Conservation (phyloP, 2,329 filamentous ascomycete genomes). For the Alternaria postmessia region DNA sequence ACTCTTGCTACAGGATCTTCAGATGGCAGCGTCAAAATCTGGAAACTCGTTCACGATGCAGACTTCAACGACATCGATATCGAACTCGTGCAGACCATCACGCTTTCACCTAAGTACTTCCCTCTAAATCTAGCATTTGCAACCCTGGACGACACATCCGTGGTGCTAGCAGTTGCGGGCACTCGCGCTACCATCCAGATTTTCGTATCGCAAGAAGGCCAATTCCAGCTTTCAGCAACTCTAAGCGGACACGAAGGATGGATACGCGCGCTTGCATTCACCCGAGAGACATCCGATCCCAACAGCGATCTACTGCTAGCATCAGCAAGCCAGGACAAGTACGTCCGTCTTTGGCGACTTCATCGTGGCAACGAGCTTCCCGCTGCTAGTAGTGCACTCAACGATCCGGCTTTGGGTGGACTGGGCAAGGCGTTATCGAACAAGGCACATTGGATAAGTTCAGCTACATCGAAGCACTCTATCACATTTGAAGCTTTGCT, state of each 20-base stretch:
- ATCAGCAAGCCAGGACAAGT: slow-evolving; percentile 97
- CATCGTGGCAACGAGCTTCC: slow-evolving; percentile 74
- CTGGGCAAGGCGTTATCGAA: slow-evolving; percentile 82
- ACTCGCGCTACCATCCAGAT: slow-evolving; percentile 85
- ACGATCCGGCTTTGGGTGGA: slow-evolving; percentile 65
- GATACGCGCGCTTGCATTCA: slow-evolving; percentile 86
- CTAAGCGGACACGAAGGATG: slow-evolving; percentile 92
- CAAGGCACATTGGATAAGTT: slow-evolving; percentile 81
- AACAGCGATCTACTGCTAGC: slow-evolving; percentile 79
- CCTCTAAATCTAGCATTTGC: slow-evolving; percentile 79
- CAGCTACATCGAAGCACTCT: slow-evolving; percentile 69
- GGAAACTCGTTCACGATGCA: slow-evolving; percentile 64
- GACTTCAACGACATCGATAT: slow-evolving; percentile 35
- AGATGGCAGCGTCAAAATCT: slow-evolving; percentile 70
- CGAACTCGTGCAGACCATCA: slow-evolving; percentile 63
- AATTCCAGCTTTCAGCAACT: slow-evolving; percentile 77
- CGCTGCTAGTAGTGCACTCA: slow-evolving; percentile 61
- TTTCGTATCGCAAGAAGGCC: slow-evolving; percentile 66
- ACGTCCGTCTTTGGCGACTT: slow-evolving; percentile 91
- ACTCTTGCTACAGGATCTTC: slow-evolving; percentile 68
- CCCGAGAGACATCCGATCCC: slow-evolving; percentile 63
- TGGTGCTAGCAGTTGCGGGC: slow-evolving; percentile 83
- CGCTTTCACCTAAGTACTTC: slow-evolving; percentile 79
- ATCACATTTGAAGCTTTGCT: slow-evolving; percentile 93
- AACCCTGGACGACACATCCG: slow-evolving; percentile 63